Base-by-base conservation (phyloP, 805 yeast species). In the Saitoella complicata region DNA sequence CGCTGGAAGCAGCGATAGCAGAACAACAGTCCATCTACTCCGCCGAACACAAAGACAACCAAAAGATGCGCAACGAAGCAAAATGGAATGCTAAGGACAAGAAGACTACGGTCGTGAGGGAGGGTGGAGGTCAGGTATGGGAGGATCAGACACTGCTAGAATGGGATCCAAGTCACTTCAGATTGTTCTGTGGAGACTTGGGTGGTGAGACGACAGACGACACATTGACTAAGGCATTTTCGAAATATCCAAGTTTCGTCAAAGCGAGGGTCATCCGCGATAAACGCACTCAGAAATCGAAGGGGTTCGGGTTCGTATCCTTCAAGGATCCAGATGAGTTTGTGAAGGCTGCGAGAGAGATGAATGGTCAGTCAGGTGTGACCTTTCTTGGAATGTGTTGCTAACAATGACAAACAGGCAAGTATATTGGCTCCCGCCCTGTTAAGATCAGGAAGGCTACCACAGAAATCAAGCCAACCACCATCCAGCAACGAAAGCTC, bases 221-320 rank as follows among this genome's bases (percentile, higher is more conserved):
- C 12, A 52, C 72, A 40, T 62, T 81, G n/a, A 53, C 60, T n/a
- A 57, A 63, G 21, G 76, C 82, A 1, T 80, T 81, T 54, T 54
- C 60, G 1, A 60, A 66, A 41, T 82, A 69, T 55, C 58, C 69
- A 9, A 68, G 79, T 2, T 56, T 80, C 46, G 60, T 72, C 6
- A 75, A 76, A 50, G 80, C 72, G 5, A 68, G 71, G 43, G 80
- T 80, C 1, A 82, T 84, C 1, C 47, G 58, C 37, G 81, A 76
- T 50, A 58, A 59, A 21, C 60, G 59, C 32, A 63, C 71, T 0
- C 65, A 63, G 6, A 69, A 67, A 49, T 68, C 69, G 47, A 76
- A 73, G 55, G 91, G 93, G 4, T 82, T 64, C 56, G 93, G 86
- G 6, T 82, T 81, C 58, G 79, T 81, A 9, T 75, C 83, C 5